These are phyloP conservation scores for Alloteropsis semialata DNA, from an alignment of 176 grass and related monocot species.

Conservation along the genomic window DNA sequence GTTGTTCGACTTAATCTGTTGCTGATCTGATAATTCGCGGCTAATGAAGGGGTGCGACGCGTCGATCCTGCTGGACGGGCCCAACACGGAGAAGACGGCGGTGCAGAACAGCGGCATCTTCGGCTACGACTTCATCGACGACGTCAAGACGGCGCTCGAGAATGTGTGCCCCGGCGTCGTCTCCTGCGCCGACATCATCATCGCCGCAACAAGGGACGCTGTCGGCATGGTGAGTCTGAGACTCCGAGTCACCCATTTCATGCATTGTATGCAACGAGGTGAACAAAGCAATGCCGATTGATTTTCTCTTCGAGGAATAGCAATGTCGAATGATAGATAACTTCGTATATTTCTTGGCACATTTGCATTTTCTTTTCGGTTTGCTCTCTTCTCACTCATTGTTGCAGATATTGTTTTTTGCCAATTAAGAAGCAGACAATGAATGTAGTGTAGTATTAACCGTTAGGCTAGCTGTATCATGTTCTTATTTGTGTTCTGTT, in stretches of 20 bases:
- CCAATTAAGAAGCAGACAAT: neutral
- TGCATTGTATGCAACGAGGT: neutral
- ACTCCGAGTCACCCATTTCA: too few species aligned
- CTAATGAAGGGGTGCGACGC: slow-evolving; percentile 69
- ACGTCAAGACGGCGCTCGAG: slow-evolving; percentile 69
- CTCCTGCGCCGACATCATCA: slow-evolving; percentile 77
- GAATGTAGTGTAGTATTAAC: neutral
- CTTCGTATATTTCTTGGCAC: neutral
- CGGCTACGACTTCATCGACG: slow-evolving; percentile 77
- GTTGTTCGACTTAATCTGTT: neutral
- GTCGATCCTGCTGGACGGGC: slow-evolving; percentile 68
- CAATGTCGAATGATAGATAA: neutral
- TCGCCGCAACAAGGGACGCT: slow-evolving; percentile 71
- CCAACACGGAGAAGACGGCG: slow-evolving; percentile 70
- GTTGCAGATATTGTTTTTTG: neutral
- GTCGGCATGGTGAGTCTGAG: slow-evolving; percentile 66
- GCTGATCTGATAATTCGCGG: neutral
- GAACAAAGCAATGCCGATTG: neutral
- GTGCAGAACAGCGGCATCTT: slow-evolving; percentile 58
- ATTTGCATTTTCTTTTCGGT: neutral
- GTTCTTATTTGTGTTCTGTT: neutral
- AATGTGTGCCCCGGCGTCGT: slow-evolving; percentile 47
- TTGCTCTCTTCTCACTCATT: neutral
- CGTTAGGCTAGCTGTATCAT: neutral
- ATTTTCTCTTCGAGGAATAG: neutral